Conservation (phyloP, 1,139 yeast species). For the Hanseniaspora sp. region DNA sequence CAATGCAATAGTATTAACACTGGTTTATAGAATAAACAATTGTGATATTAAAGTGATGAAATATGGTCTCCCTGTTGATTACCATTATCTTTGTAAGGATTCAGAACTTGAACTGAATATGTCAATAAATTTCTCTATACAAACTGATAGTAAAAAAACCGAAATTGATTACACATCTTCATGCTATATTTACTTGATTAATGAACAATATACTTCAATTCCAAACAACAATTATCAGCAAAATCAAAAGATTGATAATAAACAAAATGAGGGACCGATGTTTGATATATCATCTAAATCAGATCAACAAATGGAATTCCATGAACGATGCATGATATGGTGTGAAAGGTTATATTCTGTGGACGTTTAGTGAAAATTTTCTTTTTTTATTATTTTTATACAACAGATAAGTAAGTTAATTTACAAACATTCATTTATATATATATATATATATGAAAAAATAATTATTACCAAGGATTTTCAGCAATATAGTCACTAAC, state of each 20-base stretch:
- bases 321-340: conserved; percentile 12
- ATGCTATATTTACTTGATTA: conserved; percentile 10
- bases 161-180: conserved; percentile 5
- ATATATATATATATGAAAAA: too few species aligned
- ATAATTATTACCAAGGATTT: conserved; percentile 27
- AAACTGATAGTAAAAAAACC: not conserved
- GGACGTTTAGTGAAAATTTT: not conserved
- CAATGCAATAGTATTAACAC: conserved; percentile 6
- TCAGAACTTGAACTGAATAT: not conserved
- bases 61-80: not conserved
- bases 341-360: conserved; percentile 10
- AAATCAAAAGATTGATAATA: not conserved
- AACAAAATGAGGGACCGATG: not conserved
- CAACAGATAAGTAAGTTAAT: too few species aligned
- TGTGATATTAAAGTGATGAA: not conserved
- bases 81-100: conserved; percentile 4
- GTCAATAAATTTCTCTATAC: not conserved
- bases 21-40: not conserved
- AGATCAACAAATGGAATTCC: conserved; percentile 4
- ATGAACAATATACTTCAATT: conserved; percentile 6
- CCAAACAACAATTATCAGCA: not conserved
- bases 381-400: not conserved
- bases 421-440: too few species aligned
- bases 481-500: conserved; percentile 24
- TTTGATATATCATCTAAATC: not conserved